These are phyloP conservation scores for Acer campestre DNA, from an alignment of 345 rosid species.

Conservation along the genomic window DNA sequence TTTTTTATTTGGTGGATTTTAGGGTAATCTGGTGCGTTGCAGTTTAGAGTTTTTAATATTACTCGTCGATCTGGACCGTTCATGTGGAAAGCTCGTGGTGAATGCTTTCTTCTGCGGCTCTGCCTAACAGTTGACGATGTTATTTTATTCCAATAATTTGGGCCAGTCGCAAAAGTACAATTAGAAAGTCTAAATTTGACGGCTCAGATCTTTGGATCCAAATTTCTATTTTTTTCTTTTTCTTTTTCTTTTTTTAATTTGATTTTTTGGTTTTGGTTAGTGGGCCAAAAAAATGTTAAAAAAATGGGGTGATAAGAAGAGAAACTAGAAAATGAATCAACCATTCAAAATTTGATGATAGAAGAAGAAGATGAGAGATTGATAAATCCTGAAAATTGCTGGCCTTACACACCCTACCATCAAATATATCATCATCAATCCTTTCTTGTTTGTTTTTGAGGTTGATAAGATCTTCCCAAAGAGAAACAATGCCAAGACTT, in stretches of 20 bases:
- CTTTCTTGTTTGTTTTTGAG: background rate
- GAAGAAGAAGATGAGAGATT: background rate
- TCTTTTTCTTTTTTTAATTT: no score
- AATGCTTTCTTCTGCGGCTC: background rate
- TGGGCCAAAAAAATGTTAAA: background rate
- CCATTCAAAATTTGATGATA: background rate
- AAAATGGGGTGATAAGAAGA: background rate
- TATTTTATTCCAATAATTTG: background rate
- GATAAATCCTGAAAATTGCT: conserved; percentile 3
- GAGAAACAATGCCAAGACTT: no score
- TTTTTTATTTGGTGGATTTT: background rate
- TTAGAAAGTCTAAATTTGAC: background rate
- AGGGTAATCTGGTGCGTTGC: conserved; percentile 5
- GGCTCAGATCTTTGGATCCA: background rate
- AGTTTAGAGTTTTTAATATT: background rate
- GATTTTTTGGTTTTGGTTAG: background rate
- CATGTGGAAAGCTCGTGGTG: background rate
- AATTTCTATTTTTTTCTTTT: background rate
- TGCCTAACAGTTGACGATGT: background rate
- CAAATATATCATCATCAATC: background rate
- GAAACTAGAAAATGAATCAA: background rate
- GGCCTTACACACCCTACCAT: conserved; percentile 29
- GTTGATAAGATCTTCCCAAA: no score
- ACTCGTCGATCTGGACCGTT: conserved; percentile 10
- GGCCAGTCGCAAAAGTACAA: background rate